phyloP scores from a whole-genome alignment of 257 asterid species.

The Anisodus tanguticus region DNA sequence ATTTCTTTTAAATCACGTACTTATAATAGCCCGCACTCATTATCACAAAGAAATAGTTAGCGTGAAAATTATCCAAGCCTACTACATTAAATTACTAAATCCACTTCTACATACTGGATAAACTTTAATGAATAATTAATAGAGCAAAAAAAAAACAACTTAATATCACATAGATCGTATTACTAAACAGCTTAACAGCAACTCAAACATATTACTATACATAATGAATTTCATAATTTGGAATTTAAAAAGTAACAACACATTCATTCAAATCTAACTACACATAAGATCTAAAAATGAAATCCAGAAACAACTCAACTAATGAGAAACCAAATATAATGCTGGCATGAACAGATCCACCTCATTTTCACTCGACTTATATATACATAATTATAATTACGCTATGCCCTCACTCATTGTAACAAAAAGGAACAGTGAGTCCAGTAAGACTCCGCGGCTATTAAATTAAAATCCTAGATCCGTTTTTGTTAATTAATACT shows the following conservation, averaged over 20 bases:
- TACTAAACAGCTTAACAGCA: neutral
- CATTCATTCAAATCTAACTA: conserved; percentile 9
- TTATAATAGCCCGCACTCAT: neutral
- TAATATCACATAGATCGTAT: neutral
- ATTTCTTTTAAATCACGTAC: neutral
- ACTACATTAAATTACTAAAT: neutral
- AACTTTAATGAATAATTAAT: neutral
- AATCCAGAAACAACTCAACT: neutral
- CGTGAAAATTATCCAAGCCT: neutral
- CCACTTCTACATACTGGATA: neutral
- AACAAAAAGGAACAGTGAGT: neutral
- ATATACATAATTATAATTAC: neutral
- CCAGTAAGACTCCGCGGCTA: neutral
- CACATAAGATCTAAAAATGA: conserved; percentile 12
- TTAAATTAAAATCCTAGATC: conserved; percentile 2
- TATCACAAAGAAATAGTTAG: conserved; percentile 9
- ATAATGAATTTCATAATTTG: neutral
- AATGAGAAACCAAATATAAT: too few species aligned
- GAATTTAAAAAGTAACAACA: neutral
- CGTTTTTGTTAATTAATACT: neutral
- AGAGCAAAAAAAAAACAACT: neutral
- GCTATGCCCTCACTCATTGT: neutral
- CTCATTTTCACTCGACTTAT: neutral
- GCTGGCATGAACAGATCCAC: neutral
- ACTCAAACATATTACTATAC: neutral